These are phyloP conservation scores for Yamadazyma jaroonii DNA, from an alignment of 1,139 yeast species.

Conservation along the genomic window DNA sequence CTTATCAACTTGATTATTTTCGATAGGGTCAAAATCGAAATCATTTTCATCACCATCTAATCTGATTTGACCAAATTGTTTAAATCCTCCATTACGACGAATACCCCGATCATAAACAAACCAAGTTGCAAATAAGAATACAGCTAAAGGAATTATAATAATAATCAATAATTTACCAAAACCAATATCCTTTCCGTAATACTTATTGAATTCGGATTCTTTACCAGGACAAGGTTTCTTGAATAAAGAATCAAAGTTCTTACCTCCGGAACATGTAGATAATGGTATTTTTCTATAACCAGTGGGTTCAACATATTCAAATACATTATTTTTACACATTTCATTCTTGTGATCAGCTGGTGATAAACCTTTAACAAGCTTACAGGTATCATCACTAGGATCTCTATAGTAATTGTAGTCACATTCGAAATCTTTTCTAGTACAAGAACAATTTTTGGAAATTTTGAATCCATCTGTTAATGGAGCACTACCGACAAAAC, in stretches of 20 bases:
- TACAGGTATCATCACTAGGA: slow-evolving; percentile 75
- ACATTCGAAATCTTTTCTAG: slow-evolving; percentile 90
- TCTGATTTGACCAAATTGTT: slow-evolving; percentile 82
- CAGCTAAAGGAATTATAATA: slow-evolving; percentile 54
- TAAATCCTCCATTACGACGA: slow-evolving; percentile 76
- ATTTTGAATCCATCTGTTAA: slow-evolving; percentile 58
- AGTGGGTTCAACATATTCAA: slow-evolving; percentile 53
- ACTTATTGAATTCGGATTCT: slow-evolving; percentile 57
- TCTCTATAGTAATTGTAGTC: slow-evolving; percentile 78
- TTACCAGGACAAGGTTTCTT: slow-evolving; percentile 88
- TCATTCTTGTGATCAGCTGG: slow-evolving; percentile 63
- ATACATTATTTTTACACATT: slow-evolving; percentile 56
- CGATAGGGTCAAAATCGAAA: slow-evolving; percentile 54
- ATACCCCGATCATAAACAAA: slow-evolving; percentile 81
- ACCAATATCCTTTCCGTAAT: slow-evolving; percentile 56
- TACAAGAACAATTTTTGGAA: slow-evolving; percentile 73
- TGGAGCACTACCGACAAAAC: slow-evolving; percentile 81
- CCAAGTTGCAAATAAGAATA: slow-evolving; percentile 59
- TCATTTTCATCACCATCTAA: slow-evolving; percentile 69
- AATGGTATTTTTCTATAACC: slow-evolving; percentile 47
- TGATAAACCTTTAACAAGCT: slow-evolving; percentile 65
- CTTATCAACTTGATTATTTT: slow-evolving; percentile 61
- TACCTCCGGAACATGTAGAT: slow-evolving; percentile 46
- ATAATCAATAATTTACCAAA: slow-evolving; percentile 54
- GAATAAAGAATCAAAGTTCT: slow-evolving; percentile 58